A percentile compares a stretch with the other conserved stretches of the same genome.
These are phyloP conservation scores for Pseudocercospora musae DNA, from an alignment of 2,329 filamentous ascomycete species.

Conservation along the genomic window DNA sequence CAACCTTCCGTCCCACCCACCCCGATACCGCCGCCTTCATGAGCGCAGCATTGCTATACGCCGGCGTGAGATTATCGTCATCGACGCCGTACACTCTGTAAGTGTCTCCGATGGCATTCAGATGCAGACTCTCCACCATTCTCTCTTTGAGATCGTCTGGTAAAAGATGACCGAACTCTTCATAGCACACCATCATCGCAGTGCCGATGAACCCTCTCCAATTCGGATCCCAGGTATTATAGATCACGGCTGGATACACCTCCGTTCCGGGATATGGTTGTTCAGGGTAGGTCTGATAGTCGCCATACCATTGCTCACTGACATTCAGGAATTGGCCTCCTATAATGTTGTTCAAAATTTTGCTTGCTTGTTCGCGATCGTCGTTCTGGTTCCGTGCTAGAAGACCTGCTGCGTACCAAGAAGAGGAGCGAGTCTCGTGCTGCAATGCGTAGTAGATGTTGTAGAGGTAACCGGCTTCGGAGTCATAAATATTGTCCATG, in stretches of 20 bases:
- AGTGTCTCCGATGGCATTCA: conserved; percentile 56
- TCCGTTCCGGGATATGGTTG: conserved; percentile 55
- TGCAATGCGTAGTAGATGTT: conserved; percentile 45
- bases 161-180: conserved; percentile 55
- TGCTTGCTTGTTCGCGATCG: conserved; percentile 51
- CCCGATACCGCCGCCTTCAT: conserved; percentile 62
- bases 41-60: conserved; percentile 59
- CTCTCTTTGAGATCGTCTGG: conserved; percentile 39
- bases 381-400: conserved; percentile 53
- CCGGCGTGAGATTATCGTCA: conserved; percentile 60
- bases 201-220: conserved; percentile 63
- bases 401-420: conserved; percentile 59
- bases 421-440: conserved; percentile 56
- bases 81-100: conserved; percentile 61
- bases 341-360: conserved; percentile 55
- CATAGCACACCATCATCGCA: conserved; percentile 56
- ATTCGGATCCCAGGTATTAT: conserved; percentile 60
- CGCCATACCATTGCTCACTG: conserved; percentile 55
- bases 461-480: conserved; percentile 52
- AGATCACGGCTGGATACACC: conserved; percentile 51
- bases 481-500: conserved; percentile 55
- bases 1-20: conserved; percentile 55
- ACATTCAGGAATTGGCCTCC: conserved; percentile 51
- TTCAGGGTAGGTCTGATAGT: conserved; percentile 55
- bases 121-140: conserved; percentile 54